Conservation (phyloP, 2,329 filamentous ascomycete genomes). For the Fonsecaea nubica region DNA sequence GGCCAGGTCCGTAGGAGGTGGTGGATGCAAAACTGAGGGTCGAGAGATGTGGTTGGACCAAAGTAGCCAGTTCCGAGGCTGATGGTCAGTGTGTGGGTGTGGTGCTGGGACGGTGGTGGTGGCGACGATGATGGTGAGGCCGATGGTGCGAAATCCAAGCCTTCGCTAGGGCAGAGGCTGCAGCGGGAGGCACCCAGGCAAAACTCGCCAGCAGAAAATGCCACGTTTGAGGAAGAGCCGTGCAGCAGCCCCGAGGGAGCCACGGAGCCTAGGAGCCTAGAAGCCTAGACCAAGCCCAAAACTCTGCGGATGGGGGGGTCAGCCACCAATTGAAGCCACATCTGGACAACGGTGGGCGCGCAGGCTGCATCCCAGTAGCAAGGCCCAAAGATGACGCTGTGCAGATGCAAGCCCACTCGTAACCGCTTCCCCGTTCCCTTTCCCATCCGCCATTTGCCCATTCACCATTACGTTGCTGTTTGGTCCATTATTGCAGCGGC, state of each 20-base stretch:
- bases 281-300: conserved; percentile 6
- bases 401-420: conserved; percentile 4
- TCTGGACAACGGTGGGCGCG: conserved; percentile 9
- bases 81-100: neutral
- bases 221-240: conserved; percentile 16
- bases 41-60: conserved; percentile 24
- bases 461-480: conserved; percentile 12
- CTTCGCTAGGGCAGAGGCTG: conserved; percentile 4
- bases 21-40: conserved; percentile 2
- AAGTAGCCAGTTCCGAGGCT: conserved; percentile 10
- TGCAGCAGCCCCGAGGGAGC: neutral
- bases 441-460: conserved; percentile 25
- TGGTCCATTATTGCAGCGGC: conserved; percentile 9
- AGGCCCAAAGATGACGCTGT: conserved; percentile 19
- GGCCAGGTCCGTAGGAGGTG: conserved; percentile 4
- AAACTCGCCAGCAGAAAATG: conserved; percentile 10
- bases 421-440: conserved; percentile 24
- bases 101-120: neutral
- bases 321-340: conserved; percentile 13
- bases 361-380: neutral
- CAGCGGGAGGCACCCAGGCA: conserved; percentile 8
- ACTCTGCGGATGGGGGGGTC: conserved; percentile 2
- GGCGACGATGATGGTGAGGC: conserved; percentile 7
- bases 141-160: neutral
- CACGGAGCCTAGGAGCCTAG: neutral